Evolutionary conservation across 2,329 filamentous ascomycete species (phyloP), one percentile per base, ranked within the genome.

Genomic region (Xylaria sp.): DNA sequence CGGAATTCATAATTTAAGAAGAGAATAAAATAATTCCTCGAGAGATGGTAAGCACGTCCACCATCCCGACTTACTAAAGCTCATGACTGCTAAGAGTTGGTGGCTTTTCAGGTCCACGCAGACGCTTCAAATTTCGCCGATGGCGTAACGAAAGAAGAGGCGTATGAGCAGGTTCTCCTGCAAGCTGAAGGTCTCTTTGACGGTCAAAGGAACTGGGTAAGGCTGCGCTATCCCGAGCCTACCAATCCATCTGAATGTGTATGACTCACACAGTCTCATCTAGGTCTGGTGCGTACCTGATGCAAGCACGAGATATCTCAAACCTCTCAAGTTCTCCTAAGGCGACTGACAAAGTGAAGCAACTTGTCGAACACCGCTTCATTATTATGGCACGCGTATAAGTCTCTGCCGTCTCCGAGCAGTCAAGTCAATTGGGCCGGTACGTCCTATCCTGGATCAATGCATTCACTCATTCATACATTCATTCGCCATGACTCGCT

Each of bases 191-290:
- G 89, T 0, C 83, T 96, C 0, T 89, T 94, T 73, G 86, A 89
- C 28, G 92, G 86, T 7, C 92, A 95, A 78, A 86, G 90, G 60
- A 94, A 95, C 77, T 95, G 93, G 93, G 92, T 94, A 81, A 74
- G 86, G 86, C 13, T 13, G 55, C 23, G 9, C 12, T 54, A 61
- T 15, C 50, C 20, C 1, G 12, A n/a, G 9, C 54, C 37, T 48
- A 46, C 12, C 46, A 20, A 25, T 50, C 20, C 23, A 34, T 65
- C 15, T 15, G 34, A 34, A 57, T 41, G 28, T 7, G 66, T 62
- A 66, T 66, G 2, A 63, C 70, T 76, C 15, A 74, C 61, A 37
- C 39, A 10, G 20, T 62, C 54, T 32, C 44, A 20, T 32, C 51
- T 72, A 84, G 82, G 81, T 84, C 71, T 83, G 82, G 82, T 84